Conservation (phyloP, 78 protist genomes). For the Polysphondylium violaceum region DNA sequence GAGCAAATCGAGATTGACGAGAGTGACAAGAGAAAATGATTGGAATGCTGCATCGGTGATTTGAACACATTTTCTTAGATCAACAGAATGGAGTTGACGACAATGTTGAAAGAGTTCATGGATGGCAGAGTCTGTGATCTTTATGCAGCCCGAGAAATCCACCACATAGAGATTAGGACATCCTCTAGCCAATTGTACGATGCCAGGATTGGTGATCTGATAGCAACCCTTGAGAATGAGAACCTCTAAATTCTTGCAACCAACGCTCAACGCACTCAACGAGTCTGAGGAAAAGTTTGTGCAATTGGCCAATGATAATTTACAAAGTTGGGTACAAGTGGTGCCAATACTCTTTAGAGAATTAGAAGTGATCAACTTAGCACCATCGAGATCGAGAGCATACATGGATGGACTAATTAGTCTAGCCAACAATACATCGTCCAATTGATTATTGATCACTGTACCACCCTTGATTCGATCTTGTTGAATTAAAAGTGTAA, state of each 20-base stretch:
- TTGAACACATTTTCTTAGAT: slow-evolving; percentile 41
- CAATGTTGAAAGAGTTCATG: slow-evolving; percentile 47
- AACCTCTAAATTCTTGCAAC: slow-evolving; percentile 28
- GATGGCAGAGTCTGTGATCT: slow-evolving; percentile 32
- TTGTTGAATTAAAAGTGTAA: slow-evolving; percentile 33
- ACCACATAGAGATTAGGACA: slow-evolving; percentile 45
- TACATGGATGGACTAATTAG: slow-evolving; percentile 2
- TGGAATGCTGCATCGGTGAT: slow-evolving; percentile 66
- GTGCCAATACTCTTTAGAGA: slow-evolving; percentile 14
- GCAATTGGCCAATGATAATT: slow-evolving; percentile 44
- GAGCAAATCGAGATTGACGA: slow-evolving; percentile 36
- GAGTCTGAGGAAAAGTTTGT: slow-evolving; percentile 33
- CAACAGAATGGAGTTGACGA: slow-evolving; percentile 48
- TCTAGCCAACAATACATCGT: slow-evolving; percentile 26
- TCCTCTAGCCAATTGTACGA: slow-evolving; percentile 38
- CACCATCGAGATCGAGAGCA: slow-evolving; percentile 51
- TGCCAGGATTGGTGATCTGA: slow-evolving; percentile 23
- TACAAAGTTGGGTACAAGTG: slow-evolving; percentile 19
- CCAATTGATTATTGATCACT: slow-evolving; percentile 8
- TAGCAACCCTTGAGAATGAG: slow-evolving; percentile 27
- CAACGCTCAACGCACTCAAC: slow-evolving; percentile 3
- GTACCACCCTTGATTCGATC: slow-evolving; percentile 39
- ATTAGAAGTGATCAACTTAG: neutral
- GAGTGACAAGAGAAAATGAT: slow-evolving; percentile 19
- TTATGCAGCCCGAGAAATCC: slow-evolving; percentile 66